Evolutionary conservation across 1,139 yeast genomes (phyloP).

Genomic region (Nakaseomyces delphensis): DNA sequence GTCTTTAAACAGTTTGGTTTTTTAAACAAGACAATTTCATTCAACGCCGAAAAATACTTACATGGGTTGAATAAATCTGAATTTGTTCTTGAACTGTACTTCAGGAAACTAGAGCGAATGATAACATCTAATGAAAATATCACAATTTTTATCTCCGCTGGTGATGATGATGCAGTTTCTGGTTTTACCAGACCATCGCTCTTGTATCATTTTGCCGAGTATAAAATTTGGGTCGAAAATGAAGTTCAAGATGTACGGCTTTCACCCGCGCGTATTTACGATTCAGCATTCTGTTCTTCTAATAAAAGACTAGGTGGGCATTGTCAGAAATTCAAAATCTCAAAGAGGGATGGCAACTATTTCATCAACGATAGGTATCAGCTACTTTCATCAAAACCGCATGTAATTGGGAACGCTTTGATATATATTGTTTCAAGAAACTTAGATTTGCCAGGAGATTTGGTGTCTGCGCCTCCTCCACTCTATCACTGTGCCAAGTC

Average conservation of each 20-base stretch:
- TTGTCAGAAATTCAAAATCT: slow-evolving; percentile 42
- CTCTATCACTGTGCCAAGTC: slow-evolving; percentile 46
- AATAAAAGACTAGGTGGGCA: slow-evolving; percentile 36
- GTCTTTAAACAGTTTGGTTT: slow-evolving; percentile 38
- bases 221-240: slow-evolving; percentile 33
- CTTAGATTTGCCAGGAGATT: slow-evolving; percentile 45
- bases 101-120: slow-evolving; percentile 49
- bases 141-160: slow-evolving; percentile 42
- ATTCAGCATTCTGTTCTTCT: slow-evolving; percentile 37
- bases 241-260: slow-evolving; percentile 8
- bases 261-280: slow-evolving; percentile 34
- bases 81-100: slow-evolving; percentile 61
- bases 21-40: slow-evolving; percentile 34
- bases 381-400: slow-evolving; percentile 38
- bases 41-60: slow-evolving; percentile 66
- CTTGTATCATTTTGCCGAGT: slow-evolving; percentile 62
- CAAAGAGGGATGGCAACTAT: slow-evolving; percentile 36
- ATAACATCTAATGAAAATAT: slow-evolving; percentile 55
- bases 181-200: slow-evolving; percentile 35
- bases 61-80: slow-evolving; percentile 59
- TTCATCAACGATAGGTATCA: slow-evolving; percentile 41
- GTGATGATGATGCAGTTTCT: slow-evolving; percentile 33
- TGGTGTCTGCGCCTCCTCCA: slow-evolving; percentile 47
- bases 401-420: slow-evolving; percentile 45
- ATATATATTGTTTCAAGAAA: slow-evolving; percentile 59